Evolutionary conservation across 1,284 basidiomycete genomes (phyloP), one percentile per base, ranked within the genome.

Genomic region (Melampsora larici-populina): DNA sequence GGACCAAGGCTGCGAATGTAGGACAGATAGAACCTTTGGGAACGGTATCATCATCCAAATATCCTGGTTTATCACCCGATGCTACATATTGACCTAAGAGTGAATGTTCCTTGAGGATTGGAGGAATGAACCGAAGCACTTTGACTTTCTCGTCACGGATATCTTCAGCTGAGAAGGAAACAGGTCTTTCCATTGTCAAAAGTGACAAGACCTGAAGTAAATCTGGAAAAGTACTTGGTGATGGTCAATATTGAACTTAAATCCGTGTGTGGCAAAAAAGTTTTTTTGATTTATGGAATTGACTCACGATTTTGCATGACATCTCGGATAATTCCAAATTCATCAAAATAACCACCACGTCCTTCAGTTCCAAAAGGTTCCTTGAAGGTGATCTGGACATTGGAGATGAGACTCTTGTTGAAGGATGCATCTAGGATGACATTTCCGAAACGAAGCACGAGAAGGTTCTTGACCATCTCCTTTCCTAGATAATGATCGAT

Each of bases 141-240:
- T 97, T 97, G 85, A 97, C 94, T 90, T 97, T 97, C 86, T 97
- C 95, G 83, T 97, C 93, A 80, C 95, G 92, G 82, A 97, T 93
- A 83, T 97, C 94, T 85, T 97, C 94, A 48, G 94, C 90, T 11
- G 92, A 89, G 85, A 97, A 97, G 1, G 94, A 97, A n/a, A 97
- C 93, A 3, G 94, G 95, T 58, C 94, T 89, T 84, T 97, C 94
- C 94, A 97, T 97, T 29, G 94, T 91, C 80, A 97, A 85, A 81
- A 97, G 89, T 80, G 91, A 94, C 79, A 97, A 87, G 43, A 96
- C 93, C 86, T 97, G 94, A 81, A 96, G 85, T 81, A 97, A 86
- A 86, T 97, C 94, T 97, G 81, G 70, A 26, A 31, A 40, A 48
- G 21, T 51, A 40, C 55, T 26, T 31, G 40, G 21, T 15, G 48